Evolutionary conservation across 805 yeast genomes (phyloP).

Genomic region (Candida suzukii): DNA sequence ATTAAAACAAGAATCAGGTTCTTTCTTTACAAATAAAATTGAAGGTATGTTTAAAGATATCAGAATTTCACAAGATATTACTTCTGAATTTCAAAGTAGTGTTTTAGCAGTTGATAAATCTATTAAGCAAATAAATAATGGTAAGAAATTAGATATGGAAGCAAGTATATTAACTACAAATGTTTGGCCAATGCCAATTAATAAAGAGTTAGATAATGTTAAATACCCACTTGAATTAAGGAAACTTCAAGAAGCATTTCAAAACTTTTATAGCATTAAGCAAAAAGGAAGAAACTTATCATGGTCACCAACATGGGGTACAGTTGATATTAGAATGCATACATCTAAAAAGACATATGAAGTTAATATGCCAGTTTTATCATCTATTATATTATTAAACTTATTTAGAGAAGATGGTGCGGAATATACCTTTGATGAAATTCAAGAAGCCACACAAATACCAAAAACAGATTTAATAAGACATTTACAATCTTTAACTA

Average conservation of each 20-base stretch:
- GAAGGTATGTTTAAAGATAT: constrained; percentile 87
- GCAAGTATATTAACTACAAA: constrained; percentile 53
- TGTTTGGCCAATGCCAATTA: constrained; percentile 59
- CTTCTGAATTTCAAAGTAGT: constrained; percentile 29
- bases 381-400: constrained; percentile 63
- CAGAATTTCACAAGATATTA: constrained; percentile 44
- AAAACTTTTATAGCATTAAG: constrained; percentile 39
- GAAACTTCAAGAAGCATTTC: constrained; percentile 37
- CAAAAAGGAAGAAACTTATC: constrained; percentile 53
- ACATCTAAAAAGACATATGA: constrained; percentile 69
- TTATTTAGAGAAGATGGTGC: constrained; percentile 48
- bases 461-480: constrained; percentile 69
- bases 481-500: constrained; percentile 76
- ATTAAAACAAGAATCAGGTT: constrained; percentile 70
- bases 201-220: constrained; percentile 25
- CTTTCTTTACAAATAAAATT: constrained; percentile 68
- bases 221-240: constrained; percentile 38
- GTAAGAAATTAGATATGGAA: constrained; percentile 33
- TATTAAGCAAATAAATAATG: constrained; percentile 14
- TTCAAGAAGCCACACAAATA: constrained; percentile 58
- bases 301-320: constrained; percentile 84
- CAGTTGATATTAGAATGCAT: constrained; percentile 69
- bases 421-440: constrained; percentile 52
- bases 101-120: constrained; percentile 9
- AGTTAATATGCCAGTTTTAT: constrained; percentile 70